Base-by-base conservation (phyloP, 2,329 filamentous ascomycete species). In the Drechslerella coelobrocha region DNA sequence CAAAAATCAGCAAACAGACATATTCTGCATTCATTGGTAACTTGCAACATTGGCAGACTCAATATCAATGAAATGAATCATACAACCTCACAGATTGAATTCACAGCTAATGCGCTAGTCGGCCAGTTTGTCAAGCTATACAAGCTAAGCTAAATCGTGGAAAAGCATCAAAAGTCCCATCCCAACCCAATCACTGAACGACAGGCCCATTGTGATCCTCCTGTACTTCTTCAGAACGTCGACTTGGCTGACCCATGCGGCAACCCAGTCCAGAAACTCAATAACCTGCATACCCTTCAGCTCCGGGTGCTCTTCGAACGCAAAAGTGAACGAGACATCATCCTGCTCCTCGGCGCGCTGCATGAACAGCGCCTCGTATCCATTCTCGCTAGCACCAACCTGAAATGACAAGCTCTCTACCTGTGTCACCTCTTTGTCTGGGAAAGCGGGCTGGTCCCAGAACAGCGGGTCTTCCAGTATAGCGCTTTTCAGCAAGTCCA, bases 211-310 rank as follows among this genome's bases (percentile, higher is more conserved):
- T 2, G 59, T 55, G 43, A 69, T 62, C 29, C 57, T 51, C 26
- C 52, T 61, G 27, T 62, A 69, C 8, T 53, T 53, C 39, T 69
- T 69, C 52, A 69, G 43, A 27, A 53, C 55, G 8, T 54, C 47
- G 37, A 69, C 24, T 14, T 45, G 9, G 9, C 57, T 29, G n/a
- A 69, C 26, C 65, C 65, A 69, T 26, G 51, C 61, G 7, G 65
- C 65, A 12, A 60, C 56, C 65, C 65, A 69, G 29, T 69, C 50
- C n/a, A 69, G 23, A 51, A 69, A 69, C 52, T 69, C 65, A 27
- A 69, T 61, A 10, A 69, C 53, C 48, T 69, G 65, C 65, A 69
- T 69, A 9, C 21, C 52, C 26, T 62, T 54, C 17, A 69, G 34
- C 34, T 69, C 65, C 14, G 65, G 65, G 19, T 69, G 57, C 9